Evolutionary conservation across 2,329 filamentous ascomycete species (phyloP).

Genomic region (Pseudogymnoascus sp.): DNA sequence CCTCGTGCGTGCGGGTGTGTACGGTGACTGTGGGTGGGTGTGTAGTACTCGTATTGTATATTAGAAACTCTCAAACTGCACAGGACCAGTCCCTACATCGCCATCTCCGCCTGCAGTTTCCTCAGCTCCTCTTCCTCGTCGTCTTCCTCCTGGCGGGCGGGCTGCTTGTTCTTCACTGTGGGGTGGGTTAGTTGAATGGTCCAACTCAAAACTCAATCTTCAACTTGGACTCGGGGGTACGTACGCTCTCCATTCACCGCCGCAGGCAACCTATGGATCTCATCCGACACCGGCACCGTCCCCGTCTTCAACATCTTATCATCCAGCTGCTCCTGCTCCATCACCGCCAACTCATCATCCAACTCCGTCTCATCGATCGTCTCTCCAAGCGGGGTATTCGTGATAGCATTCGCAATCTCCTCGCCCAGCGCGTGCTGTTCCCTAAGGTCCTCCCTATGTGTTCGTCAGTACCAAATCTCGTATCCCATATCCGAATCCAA

Average conservation of each 20-base stretch:
- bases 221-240: slow-evolving; percentile 29
- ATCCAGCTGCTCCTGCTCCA: slow-evolving; percentile 90
- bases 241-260: slow-evolving; percentile 68
- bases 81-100: slow-evolving; percentile 52
- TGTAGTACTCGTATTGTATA: background rate
- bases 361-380: slow-evolving; percentile 77
- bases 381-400: slow-evolving; percentile 57
- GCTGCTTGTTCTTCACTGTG: slow-evolving; percentile 42
- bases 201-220: slow-evolving; percentile 16
- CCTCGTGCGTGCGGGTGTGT: background rate
- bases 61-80: background rate
- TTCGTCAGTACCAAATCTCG: background rate
- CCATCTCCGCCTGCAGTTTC: slow-evolving; percentile 94
- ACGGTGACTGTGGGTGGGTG: background rate
- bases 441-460: slow-evolving; percentile 64
- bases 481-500: background rate
- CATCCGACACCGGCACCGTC: slow-evolving; percentile 70
- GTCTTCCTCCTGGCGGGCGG: slow-evolving; percentile 58
- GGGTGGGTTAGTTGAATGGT: background rate
- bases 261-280: slow-evolving; percentile 66
- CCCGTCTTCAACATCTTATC: slow-evolving; percentile 89
- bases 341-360: slow-evolving; percentile 70
- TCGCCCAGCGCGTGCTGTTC: slow-evolving; percentile 91
- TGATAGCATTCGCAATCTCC: slow-evolving; percentile 83
- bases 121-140: slow-evolving; percentile 93